Base-by-base conservation (phyloP, 129 eudicot species). In the Centella asiatica region DNA sequence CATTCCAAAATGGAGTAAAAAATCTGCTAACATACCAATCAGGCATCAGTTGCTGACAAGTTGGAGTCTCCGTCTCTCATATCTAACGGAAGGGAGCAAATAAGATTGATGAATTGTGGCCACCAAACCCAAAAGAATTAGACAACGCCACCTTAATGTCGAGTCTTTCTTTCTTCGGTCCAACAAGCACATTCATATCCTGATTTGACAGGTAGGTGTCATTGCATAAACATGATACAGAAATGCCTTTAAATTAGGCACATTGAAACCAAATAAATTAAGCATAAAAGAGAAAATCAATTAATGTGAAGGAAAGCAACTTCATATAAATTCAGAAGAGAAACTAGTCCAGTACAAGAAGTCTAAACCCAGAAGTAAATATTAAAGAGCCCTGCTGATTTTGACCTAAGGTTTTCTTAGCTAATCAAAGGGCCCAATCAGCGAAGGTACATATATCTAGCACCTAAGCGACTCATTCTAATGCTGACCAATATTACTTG, bases 91-190 rank as follows among this genome's bases (percentile, higher is more conserved):
- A 84, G 13, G 96, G 96, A 11, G 94, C 89, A 72, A 88, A 88
- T 62, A 88, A 78, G 71, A 88, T 81, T 8, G 94, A 81, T 6
- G 96, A 84, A 66, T 85, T 88, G 69, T 84, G 96, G 40, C 97
- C 95, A n/a, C 97, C 95, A 65, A 90, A 86, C 26, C 97, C 97
- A 39, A 90, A 85, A 7, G 95, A 90, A 72, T 90, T 90, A 4
- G 97, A 90, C 73, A 90, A 60, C 2, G 90, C 97, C 57, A 88
- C 95, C 72, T 86, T 88, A 36, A 88, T 68, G 44, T 86, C 74
- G 39, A 86, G 76, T 62, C 65, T 75, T 72, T 90, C 97, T 68
- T 86, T 90, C 80, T 69, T 75, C 48, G 95, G 77, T 8, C 97
- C 97, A 22, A 86, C 97, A 60, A 90, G 74, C 50, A 90, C 79